phyloP scores from a whole-genome alignment of 768 basidiomycete species.

The Suillus sp. region DNA sequence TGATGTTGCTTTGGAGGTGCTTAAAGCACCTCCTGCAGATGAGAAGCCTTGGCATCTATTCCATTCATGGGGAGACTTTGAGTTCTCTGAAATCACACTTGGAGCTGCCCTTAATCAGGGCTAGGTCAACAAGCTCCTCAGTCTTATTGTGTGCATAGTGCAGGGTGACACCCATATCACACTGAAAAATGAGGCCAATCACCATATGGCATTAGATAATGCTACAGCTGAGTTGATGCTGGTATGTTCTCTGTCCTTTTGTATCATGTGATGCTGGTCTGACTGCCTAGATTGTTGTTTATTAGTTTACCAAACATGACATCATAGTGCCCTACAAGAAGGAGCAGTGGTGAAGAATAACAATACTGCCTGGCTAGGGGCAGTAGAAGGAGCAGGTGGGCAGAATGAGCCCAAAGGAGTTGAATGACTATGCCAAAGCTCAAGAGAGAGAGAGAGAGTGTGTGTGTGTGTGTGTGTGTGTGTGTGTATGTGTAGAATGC shows the following conservation, averaged over 20 bases:
- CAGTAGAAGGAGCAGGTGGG: no score
- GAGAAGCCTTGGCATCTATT: constrained; percentile 12
- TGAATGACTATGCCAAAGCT: no score
- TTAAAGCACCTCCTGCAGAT: constrained; percentile 13
- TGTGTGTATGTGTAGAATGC: no score
- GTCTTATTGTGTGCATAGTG: constrained; percentile 3
- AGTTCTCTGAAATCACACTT: background rate
- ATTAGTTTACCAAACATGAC: background rate
- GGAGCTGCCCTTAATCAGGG: background rate
- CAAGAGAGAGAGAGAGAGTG: no score
- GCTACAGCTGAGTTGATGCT: background rate
- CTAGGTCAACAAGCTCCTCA: constrained; percentile 9
- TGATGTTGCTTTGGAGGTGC: background rate
- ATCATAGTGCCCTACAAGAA: background rate
- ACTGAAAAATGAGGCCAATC: constrained; percentile 12
- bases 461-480: no score
- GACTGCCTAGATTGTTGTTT: background rate
- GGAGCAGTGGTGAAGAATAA: no score
- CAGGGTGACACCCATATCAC: constrained; percentile 24
- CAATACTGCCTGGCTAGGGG: no score
- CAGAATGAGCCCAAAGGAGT: no score
- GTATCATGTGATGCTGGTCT: background rate
- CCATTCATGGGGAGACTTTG: background rate
- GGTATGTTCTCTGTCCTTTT: background rate
- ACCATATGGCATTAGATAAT: constrained; percentile 3